Conservation (phyloP, 2,329 filamentous ascomycete species). For the Penicillium sp. region DNA sequence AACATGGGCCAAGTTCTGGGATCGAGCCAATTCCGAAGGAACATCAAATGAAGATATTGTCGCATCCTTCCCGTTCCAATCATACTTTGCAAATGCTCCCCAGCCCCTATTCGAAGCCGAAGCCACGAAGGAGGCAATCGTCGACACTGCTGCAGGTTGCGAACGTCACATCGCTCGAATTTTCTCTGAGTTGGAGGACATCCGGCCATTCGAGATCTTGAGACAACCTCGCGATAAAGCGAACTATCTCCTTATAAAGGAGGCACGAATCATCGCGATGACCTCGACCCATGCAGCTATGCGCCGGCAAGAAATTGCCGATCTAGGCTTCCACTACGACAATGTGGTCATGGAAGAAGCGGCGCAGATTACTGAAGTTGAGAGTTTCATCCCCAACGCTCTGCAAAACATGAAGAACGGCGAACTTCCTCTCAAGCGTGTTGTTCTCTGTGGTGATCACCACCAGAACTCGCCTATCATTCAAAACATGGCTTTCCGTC, state of each 20-base stretch:
- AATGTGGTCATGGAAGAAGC: conserved; percentile 99
- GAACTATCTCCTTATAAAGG: conserved; percentile 91
- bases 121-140: conserved; percentile 62
- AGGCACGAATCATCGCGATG: conserved; percentile 98
- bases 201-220: conserved; percentile 91
- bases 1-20: conserved; percentile 81
- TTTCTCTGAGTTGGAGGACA: conserved; percentile 88
- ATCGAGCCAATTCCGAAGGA: conserved; percentile 58
- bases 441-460: conserved; percentile 93
- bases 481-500: conserved; percentile 88
- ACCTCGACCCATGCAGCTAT: conserved; percentile 98
- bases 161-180: conserved; percentile 86
- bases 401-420: conserved; percentile 78
- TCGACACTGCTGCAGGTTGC: conserved; percentile 80
- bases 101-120: conserved; percentile 76
- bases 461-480: conserved; percentile 95
- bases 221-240: conserved; percentile 86
- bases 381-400: conserved; percentile 93
- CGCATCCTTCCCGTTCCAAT: conserved; percentile 78
- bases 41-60: conserved; percentile 63
- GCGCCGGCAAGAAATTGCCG: conserved; percentile 82
- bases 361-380: conserved; percentile 94
- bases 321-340: conserved; percentile 94
- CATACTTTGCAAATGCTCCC: conserved; percentile 83
- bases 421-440: conserved; percentile 74